Percentiles rank a stretch among this genome's conserved stretches.
Evolutionary conservation across 768 basidiomycete genomes (phyloP).

Genomic region (Suillus brevipes): DNA sequence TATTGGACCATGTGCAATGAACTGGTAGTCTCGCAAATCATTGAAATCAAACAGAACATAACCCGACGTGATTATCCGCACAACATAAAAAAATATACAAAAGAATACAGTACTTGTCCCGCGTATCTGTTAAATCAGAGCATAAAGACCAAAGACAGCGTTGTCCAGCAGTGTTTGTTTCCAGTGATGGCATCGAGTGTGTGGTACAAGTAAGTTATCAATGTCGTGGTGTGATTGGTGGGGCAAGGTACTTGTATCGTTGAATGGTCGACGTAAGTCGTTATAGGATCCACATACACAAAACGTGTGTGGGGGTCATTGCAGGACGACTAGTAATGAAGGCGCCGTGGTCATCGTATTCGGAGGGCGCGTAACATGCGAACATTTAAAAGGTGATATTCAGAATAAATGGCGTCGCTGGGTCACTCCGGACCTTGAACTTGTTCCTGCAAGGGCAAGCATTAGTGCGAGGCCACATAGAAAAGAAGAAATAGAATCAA

Average conservation of each 20-base stretch:
- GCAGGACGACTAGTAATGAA: background rate
- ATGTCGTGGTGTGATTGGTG: background rate
- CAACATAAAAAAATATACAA: slow-evolving; percentile 2
- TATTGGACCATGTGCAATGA: background rate
- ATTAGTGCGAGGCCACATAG: background rate
- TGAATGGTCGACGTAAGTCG: background rate
- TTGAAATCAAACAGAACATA: background rate
- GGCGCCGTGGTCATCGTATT: too few species aligned
- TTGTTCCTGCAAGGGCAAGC: slow-evolving; percentile 17
- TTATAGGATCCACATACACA: background rate
- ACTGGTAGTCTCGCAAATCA: background rate
- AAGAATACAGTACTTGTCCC: background rate
- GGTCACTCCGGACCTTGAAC: slow-evolving; percentile 7
- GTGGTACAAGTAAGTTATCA: slow-evolving; percentile 1
- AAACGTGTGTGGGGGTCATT: background rate
- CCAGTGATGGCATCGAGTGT: background rate
- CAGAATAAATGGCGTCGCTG: slow-evolving; percentile 6
- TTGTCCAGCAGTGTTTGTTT: background rate
- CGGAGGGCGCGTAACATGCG: background rate
- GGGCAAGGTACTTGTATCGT: background rate
- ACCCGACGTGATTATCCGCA: background rate
- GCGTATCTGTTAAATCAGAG: background rate
- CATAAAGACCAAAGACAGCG: background rate
- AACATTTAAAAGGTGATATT: slow-evolving; percentile 15
- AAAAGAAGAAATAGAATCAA: background rate